Evolutionary conservation across 148 eudicot species (phyloP).

Genomic region (Cornus florida): DNA sequence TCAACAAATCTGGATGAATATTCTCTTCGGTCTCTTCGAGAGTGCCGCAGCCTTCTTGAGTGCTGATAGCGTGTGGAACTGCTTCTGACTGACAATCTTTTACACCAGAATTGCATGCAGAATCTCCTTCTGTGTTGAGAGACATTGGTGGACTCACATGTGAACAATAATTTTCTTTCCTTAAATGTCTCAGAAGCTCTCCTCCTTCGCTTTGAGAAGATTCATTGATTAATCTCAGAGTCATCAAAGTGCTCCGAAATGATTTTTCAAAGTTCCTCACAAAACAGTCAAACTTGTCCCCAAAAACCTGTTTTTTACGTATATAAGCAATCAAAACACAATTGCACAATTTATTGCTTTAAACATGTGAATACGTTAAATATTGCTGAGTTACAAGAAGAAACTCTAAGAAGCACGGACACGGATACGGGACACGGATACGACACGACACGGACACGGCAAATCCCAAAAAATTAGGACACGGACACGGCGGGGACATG

Average conservation of each 20-base stretch:
- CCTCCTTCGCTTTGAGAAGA: constrained; percentile 33
- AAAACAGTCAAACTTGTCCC: constrained; percentile 73
- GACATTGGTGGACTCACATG: constrained; percentile 19
- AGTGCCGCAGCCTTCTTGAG: constrained; percentile 23
- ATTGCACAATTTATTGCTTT: constrained; percentile 7
- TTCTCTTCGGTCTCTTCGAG: constrained; percentile 39
- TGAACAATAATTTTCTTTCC: constrained; percentile 22
- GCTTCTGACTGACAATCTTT: constrained; percentile 16
- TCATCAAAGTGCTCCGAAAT: constrained; percentile 76
- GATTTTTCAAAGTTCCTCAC: constrained; percentile 73
- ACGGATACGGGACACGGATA: too few relatives aligned
- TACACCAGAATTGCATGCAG: constrained; percentile 17
- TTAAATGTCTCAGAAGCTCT: constrained; percentile 15
- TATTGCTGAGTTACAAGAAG: not conserved
- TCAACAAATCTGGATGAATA: constrained; percentile 19
- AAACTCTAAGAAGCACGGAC: too few relatives aligned
- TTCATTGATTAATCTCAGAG: constrained; percentile 57
- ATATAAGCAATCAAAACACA: constrained; percentile 23
- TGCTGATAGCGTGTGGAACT: not conserved
- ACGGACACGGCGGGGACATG: too few relatives aligned
- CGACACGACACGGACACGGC: too few relatives aligned
- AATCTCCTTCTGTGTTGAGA: constrained; percentile 15
- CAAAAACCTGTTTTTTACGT: constrained; percentile 57
- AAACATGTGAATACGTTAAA: not conserved
- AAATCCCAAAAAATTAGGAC: too few relatives aligned